Percentiles rank a stretch among this genome's conserved stretches.
Evolutionary conservation across 768 basidiomycete species (phyloP).

Genomic region (Xerocomus spinulosus): DNA sequence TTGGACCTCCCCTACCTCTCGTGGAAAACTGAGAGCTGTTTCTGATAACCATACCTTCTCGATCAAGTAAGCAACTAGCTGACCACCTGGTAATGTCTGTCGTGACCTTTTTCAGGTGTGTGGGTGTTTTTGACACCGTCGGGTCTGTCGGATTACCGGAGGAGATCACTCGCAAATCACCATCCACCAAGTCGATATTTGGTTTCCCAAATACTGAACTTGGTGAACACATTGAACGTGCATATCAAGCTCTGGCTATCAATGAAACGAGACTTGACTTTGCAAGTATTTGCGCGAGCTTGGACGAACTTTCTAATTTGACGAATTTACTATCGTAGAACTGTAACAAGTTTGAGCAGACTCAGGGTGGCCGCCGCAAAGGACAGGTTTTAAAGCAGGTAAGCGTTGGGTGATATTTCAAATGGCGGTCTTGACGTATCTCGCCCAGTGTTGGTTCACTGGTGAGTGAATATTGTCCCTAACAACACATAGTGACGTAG

Average conservation of each 20-base stretch:
- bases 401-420: slow-evolving; percentile 6
- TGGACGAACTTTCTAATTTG: neutral
- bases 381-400: slow-evolving; percentile 63
- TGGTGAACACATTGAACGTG: slow-evolving; percentile 59
- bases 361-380: slow-evolving; percentile 45
- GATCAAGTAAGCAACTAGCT: slow-evolving; percentile 46
- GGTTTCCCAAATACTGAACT: slow-evolving; percentile 59
- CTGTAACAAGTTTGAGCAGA: slow-evolving; percentile 61
- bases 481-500: neutral
- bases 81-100: neutral
- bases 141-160: slow-evolving; percentile 67
- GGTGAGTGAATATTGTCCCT: slow-evolving; percentile 37
- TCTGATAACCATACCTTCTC: slow-evolving; percentile 47
- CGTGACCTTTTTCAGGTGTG: slow-evolving; percentile 38
- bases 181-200: slow-evolving; percentile 48
- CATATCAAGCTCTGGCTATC: slow-evolving; percentile 67
- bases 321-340: slow-evolving; percentile 33
- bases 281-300: slow-evolving; percentile 35
- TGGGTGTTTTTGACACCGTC: slow-evolving; percentile 80
- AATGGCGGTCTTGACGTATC: slow-evolving; percentile 5
- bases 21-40: slow-evolving; percentile 50
- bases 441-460: slow-evolving; percentile 61
- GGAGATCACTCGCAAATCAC: slow-evolving; percentile 47
- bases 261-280: slow-evolving; percentile 67
- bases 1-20: slow-evolving; percentile 51